A percentile compares a stretch with the other conserved stretches of the same genome.
Conservation (phyloP, 2,329 filamentous ascomycete genomes). For the Alternaria gansuensis region DNA sequence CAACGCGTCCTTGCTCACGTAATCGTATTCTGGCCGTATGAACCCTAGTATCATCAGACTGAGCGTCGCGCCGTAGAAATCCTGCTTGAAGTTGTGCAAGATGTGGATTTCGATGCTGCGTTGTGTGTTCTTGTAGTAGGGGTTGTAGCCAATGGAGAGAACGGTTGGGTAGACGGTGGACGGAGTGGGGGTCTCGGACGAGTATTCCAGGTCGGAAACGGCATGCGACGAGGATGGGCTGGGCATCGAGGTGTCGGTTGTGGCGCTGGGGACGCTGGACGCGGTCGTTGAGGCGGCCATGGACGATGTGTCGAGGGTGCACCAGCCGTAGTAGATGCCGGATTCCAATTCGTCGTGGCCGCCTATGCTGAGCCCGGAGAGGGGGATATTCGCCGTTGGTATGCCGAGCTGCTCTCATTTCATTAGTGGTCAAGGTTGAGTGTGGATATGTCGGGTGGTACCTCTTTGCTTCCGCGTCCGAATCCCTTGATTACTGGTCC, state of each 20-base stretch:
- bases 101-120: conserved; percentile 91
- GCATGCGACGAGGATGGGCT: conserved; percentile 40
- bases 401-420: conserved; percentile 76
- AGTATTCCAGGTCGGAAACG: conserved; percentile 39
- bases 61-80: conserved; percentile 87
- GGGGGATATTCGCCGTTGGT: conserved; percentile 88
- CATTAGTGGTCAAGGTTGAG: too few species aligned
- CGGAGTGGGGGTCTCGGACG: conserved; percentile 25
- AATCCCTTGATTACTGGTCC: conserved; percentile 93
- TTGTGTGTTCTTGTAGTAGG: conserved; percentile 92
- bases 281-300: conserved; percentile 46
- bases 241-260: conserved; percentile 22
- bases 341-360: conserved; percentile 68
- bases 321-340: conserved; percentile 95
- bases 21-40: conserved; percentile 89
- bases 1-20: conserved; percentile 81
- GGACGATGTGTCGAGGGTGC: conserved; percentile 69
- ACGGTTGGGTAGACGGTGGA: conserved; percentile 45
- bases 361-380: conserved; percentile 75
- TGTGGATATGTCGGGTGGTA: conserved; percentile 49
- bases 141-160: conserved; percentile 77
- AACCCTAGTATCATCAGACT: conserved; percentile 84
- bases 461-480: conserved; percentile 91
- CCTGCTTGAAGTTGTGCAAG: conserved; percentile 75
- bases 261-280: conserved; percentile 31